These are phyloP conservation scores for Pouteria glomerata DNA, from an alignment of 148 eudicot genomes.

Conservation along the genomic window DNA sequence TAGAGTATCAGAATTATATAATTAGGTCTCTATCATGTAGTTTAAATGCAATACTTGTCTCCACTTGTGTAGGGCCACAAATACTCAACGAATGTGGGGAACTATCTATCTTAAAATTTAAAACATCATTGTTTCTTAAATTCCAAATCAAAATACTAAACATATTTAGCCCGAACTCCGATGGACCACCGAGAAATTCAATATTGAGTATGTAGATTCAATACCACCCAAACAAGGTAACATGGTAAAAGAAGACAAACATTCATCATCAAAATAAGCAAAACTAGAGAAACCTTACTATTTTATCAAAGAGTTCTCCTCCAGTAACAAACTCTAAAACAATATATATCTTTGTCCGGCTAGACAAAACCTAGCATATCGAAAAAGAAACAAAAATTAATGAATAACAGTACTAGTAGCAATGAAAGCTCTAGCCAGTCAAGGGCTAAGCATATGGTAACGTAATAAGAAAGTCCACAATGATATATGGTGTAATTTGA, in stretches of 20 bases:
- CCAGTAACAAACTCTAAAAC: slow-evolving; percentile 89
- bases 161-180: background rate
- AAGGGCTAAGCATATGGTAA: background rate
- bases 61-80: background rate
- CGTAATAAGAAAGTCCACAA: slow-evolving; percentile 1
- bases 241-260: background rate
- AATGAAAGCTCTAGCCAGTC: slow-evolving; percentile 9
- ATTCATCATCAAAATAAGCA: slow-evolving; percentile 5
- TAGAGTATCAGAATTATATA: background rate
- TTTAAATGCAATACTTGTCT: background rate
- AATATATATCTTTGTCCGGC: slow-evolving; percentile 79
- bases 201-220: background rate
- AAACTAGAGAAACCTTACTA: slow-evolving; percentile 50
- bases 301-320: slow-evolving; percentile 93
- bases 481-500: background rate
- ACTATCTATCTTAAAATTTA: background rate
- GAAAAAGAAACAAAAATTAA: slow-evolving; percentile 10
- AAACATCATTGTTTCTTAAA: background rate
- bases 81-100: background rate
- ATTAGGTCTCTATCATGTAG: background rate
- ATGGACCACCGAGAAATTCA: background rate
- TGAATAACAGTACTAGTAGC: background rate
- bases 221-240: background rate
- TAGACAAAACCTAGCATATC: slow-evolving; percentile 71
- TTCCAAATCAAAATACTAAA: background rate